phyloP scores from a whole-genome alignment of 441 rosid genomes.

The Arabidopsis lyrata region DNA sequence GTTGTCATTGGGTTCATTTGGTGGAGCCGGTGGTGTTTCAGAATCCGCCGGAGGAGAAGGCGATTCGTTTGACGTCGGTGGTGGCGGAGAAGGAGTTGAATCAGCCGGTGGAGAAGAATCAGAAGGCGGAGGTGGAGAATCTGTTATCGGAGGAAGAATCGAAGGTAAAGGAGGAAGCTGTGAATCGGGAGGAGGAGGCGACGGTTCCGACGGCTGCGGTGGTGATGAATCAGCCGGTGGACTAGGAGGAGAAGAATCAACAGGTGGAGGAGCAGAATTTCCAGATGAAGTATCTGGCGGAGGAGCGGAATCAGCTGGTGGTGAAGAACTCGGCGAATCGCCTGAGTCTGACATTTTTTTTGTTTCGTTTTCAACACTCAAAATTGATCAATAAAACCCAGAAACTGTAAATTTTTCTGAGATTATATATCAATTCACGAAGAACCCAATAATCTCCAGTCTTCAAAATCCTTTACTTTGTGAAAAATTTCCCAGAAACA shows the following conservation, averaged over 20 bases:
- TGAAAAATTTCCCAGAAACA: not conserved
- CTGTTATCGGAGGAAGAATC: conserved; percentile 1
- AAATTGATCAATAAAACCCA: conserved; percentile 9
- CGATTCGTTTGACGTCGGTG: not conserved
- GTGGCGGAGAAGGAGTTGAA: conserved; percentile 19
- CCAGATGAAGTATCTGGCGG: conserved; percentile 11
- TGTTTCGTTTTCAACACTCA: not conserved
- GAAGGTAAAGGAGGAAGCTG: conserved; percentile 24
- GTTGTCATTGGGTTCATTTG: conserved; percentile 15
- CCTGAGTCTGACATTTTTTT: conserved; percentile 46
- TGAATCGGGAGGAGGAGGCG: conserved; percentile 43
- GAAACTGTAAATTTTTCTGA: not conserved
- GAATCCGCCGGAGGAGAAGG: conserved; percentile 49
- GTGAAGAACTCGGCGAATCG: conserved; percentile 49
- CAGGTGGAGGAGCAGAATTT: conserved; percentile 28
- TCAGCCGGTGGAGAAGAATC: conserved; percentile 38
- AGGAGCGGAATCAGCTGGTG: conserved; percentile 33
- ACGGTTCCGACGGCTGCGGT: conserved; percentile 32
- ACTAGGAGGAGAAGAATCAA: conserved; percentile 11
- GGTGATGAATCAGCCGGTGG: conserved; percentile 33
- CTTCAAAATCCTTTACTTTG: conserved; percentile 15
- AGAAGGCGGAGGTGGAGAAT: conserved; percentile 27
- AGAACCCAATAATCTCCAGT: conserved; percentile 1
- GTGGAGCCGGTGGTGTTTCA: conserved; percentile 45
- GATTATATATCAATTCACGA: not conserved